Conservation (phyloP, 208 protist species). For the Leishmania lainsoni region DNA sequence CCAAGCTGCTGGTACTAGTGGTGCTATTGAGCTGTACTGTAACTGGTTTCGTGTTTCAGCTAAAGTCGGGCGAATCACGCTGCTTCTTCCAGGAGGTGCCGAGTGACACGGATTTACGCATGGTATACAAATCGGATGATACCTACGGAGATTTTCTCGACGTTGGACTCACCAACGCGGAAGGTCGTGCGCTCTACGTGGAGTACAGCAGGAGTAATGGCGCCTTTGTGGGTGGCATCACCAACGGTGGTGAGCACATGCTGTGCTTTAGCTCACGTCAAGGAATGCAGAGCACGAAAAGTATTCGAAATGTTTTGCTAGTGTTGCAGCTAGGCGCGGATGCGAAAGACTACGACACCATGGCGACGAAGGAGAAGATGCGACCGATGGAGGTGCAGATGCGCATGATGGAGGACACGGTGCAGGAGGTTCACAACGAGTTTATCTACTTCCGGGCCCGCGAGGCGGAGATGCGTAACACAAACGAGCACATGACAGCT, state of each 20-base stretch:
- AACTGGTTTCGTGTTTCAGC: slow-evolving; percentile 54
- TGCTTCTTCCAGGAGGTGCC: slow-evolving; percentile 89
- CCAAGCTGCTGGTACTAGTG: slow-evolving; percentile 9
- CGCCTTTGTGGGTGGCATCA: slow-evolving; percentile 39
- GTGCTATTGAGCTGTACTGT: slow-evolving; percentile 12
- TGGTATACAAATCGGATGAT: slow-evolving; percentile 53
- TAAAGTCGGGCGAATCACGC: slow-evolving; percentile 50
- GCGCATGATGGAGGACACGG: slow-evolving; percentile 85
- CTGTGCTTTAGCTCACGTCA: slow-evolving; percentile 71
- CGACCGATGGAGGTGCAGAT: slow-evolving; percentile 92
- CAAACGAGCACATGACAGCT: slow-evolving; percentile 82
- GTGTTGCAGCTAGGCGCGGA: slow-evolving; percentile 47
- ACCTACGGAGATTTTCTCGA: slow-evolving; percentile 78
- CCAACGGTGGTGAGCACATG: slow-evolving; percentile 62
- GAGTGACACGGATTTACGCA: slow-evolving; percentile 51
- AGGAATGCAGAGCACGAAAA: not conserved
- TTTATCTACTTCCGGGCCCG: slow-evolving; percentile 88
- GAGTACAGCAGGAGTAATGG: slow-evolving; percentile 36
- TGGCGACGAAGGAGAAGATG: slow-evolving; percentile 86
- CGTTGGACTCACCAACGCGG: slow-evolving; percentile 29
- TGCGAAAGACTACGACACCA: slow-evolving; percentile 62
- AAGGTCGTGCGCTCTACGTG: slow-evolving; percentile 22
- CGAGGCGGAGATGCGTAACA: slow-evolving; percentile 87
- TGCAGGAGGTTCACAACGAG: slow-evolving; percentile 79
- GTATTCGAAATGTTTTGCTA: slow-evolving; percentile 13